Evolutionary conservation across 2,329 filamentous ascomycete species (phyloP).

Genomic region (Monosporascus ibericus): DNA sequence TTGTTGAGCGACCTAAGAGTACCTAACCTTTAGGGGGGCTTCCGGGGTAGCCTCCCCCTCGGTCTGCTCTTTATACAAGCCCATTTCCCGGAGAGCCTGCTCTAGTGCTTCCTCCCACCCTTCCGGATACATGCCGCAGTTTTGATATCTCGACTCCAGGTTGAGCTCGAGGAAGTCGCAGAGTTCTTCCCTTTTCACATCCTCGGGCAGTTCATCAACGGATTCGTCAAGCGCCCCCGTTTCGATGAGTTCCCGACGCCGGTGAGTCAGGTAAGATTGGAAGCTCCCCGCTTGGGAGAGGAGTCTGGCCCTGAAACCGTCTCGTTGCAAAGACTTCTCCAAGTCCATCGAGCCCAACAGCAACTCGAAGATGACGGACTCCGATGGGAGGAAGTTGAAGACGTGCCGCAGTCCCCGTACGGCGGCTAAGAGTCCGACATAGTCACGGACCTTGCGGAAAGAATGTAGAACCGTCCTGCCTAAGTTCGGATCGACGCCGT

Average conservation of each 20-base stretch:
- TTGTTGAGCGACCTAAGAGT: background rate
- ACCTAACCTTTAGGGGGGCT: no score
- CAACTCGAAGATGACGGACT: conserved; percentile 42
- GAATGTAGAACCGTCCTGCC: conserved; percentile 45
- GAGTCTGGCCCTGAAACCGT: conserved; percentile 31
- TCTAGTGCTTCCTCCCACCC: background rate
- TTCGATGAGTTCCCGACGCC: conserved; percentile 16
- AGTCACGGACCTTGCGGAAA: conserved; percentile 40
- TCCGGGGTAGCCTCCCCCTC: background rate
- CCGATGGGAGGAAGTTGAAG: conserved; percentile 38
- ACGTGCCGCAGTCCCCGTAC: conserved; percentile 36
- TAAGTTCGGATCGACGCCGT: conserved; percentile 39
- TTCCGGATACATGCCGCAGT: background rate
- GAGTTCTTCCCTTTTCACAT: conserved; percentile 32
- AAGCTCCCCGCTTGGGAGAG: conserved; percentile 36
- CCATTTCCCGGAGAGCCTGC: background rate
- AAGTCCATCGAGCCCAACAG: conserved; percentile 38
- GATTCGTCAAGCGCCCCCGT: conserved; percentile 20
- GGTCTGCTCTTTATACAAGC: background rate
- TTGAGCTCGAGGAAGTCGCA: conserved; percentile 36
- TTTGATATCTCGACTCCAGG: conserved; percentile 21
- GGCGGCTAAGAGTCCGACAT: conserved; percentile 39
- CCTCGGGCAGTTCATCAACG: conserved; percentile 28
- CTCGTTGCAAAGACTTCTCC: conserved; percentile 11
- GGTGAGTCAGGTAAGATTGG: conserved; percentile 30